Evolutionary conservation across 1,284 basidiomycete genomes (phyloP).

Genomic region (Sporisorium iseilematis-ciliati): DNA sequence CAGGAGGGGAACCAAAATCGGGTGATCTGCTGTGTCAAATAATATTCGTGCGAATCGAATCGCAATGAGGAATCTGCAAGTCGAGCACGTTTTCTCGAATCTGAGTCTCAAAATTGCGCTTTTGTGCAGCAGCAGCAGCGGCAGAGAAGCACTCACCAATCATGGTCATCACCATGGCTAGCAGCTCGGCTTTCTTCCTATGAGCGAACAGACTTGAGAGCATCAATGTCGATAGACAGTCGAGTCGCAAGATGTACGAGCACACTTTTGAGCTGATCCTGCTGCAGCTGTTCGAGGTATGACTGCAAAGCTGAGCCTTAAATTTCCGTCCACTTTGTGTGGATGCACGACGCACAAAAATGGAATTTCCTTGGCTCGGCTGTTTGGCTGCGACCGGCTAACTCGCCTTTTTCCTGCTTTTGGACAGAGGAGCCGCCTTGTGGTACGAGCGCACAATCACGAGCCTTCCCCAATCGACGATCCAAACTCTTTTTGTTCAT

Average conservation of each 20-base stretch:
- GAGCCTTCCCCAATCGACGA: no score
- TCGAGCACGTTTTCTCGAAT: constrained; percentile 14
- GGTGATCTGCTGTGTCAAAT: not conserved
- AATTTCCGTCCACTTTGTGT: not conserved
- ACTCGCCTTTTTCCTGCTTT: no score
- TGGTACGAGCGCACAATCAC: no score
- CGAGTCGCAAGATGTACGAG: not conserved
- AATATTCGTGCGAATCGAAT: constrained; percentile 14
- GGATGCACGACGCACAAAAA: no score
- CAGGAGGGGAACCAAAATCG: not conserved
- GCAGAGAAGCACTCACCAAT: not conserved
- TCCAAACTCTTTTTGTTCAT: no score
- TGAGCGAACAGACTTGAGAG: no score
- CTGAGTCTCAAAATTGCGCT: constrained; percentile 13
- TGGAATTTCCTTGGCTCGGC: no score
- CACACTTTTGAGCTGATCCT: not conserved
- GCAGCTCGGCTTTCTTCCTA: no score
- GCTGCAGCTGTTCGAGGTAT: not conserved
- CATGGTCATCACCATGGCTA: not conserved
- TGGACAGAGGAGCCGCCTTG: no score
- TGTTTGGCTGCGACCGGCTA: no score
- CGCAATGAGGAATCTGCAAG: constrained; percentile 13
- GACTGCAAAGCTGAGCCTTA: constrained; percentile 2
- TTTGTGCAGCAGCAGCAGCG: not conserved
- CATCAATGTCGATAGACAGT: not conserved